Percentiles rank a stretch among this genome's conserved stretches.
These are phyloP conservation scores for Tricholoma sp. DNA, from an alignment of 768 basidiomycete genomes.

Conservation along the genomic window DNA sequence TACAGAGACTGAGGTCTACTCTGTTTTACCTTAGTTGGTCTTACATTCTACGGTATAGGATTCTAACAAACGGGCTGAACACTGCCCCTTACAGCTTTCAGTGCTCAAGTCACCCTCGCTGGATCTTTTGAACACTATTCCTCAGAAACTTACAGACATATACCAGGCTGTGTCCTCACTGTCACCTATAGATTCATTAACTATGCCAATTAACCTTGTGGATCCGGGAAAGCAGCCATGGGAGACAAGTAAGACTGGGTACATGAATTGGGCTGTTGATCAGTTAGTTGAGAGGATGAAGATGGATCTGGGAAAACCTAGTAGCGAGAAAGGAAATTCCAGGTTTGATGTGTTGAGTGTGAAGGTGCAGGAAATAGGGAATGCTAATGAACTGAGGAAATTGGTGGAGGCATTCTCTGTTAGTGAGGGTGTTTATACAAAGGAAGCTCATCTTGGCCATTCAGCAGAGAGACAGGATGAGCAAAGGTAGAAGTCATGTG, in stretches of 20 bases:
- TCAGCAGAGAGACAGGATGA: too few relatives aligned
- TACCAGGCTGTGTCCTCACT: slow-evolving; percentile 45
- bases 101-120: slow-evolving; percentile 38
- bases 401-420: background rate
- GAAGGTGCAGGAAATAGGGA: slow-evolving; percentile 18
- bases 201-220: slow-evolving; percentile 30
- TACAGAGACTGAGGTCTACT: too few relatives aligned
- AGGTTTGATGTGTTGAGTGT: slow-evolving; percentile 18
- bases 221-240: slow-evolving; percentile 71
- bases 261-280: slow-evolving; percentile 70
- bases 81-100: slow-evolving; percentile 35
- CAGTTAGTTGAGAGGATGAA: slow-evolving; percentile 39
- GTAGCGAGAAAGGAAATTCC: slow-evolving; percentile 16
- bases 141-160: slow-evolving; percentile 38
- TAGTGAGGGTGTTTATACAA: background rate
- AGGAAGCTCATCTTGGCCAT: too few relatives aligned
- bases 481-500: too few relatives aligned
- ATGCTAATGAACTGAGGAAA: background rate
- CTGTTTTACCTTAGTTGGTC: too few relatives aligned
- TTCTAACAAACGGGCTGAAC: slow-evolving; percentile 45
- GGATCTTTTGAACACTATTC: slow-evolving; percentile 33
- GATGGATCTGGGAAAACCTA: slow-evolving; percentile 9
- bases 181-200: slow-evolving; percentile 35
- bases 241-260: slow-evolving; percentile 73
- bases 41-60: too few relatives aligned